Conservation (phyloP, 2,329 filamentous ascomycete species). For the Ceratocystis colombiana region DNA sequence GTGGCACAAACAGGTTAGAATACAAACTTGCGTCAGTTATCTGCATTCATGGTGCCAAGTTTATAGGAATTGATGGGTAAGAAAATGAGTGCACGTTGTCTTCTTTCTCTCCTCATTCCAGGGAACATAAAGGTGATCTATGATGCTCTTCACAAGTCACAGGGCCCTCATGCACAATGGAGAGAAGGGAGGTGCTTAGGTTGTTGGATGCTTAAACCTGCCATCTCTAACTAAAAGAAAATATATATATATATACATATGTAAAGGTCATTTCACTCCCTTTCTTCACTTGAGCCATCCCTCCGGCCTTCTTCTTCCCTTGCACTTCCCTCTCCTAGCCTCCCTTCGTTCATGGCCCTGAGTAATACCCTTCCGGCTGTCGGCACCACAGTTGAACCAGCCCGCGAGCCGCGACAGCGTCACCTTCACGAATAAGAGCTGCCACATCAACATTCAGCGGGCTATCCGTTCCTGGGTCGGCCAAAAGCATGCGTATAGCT, state of each 20-base stretch:
- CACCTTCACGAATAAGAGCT: slow-evolving; percentile 56
- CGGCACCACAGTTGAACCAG: slow-evolving; percentile 62
- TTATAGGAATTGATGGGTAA: too few species aligned
- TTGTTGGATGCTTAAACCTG: too few species aligned
- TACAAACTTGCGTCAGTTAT: neutral
- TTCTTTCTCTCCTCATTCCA: too few species aligned
- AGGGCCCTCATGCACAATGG: too few species aligned
- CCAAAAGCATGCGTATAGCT: slow-evolving; percentile 58
- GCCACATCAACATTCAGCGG: slow-evolving; percentile 74
- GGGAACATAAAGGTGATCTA: too few species aligned
- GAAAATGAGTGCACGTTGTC: too few species aligned
- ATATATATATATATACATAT: too few species aligned
- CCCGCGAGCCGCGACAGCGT: slow-evolving; percentile 55
- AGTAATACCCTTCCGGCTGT: slow-evolving; percentile 27
- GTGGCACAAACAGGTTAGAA: neutral
- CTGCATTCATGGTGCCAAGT: too few species aligned
- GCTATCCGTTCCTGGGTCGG: slow-evolving; percentile 58
- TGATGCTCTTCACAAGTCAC: too few species aligned
- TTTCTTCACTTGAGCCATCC: neutral
- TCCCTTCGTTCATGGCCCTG: slow-evolving; percentile 17
- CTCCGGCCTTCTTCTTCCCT: neutral
- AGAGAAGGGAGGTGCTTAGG: too few species aligned
- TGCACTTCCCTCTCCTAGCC: neutral
- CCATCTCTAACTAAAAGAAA: too few species aligned
- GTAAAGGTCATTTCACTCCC: too few species aligned